Evolutionary conservation across 2,329 filamentous ascomycete species (phyloP), one percentile per base, ranked within the genome.

Genomic region (Aspergillus melleus): DNA sequence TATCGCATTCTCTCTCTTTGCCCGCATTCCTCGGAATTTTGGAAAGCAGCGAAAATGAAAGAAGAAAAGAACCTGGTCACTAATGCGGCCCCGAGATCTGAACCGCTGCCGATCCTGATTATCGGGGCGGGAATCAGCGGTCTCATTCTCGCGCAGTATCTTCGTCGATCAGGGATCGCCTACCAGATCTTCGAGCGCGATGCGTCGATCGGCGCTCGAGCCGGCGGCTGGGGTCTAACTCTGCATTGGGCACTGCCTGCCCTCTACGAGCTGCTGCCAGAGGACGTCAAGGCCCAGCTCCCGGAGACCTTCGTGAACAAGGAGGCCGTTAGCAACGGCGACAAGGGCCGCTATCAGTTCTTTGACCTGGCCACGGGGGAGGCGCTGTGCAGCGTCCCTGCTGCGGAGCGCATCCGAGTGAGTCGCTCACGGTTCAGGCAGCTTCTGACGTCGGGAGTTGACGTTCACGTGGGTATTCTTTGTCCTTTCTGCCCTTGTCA

Each of bases 181-280:
- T 79, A 75, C 53, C 65, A 68, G 44, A 68, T 80, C 52, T 79
- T 77, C 56, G 78, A 80, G 53, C 74, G 74, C 12, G 77, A 79
- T 64, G 64, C 67, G 5, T 77, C 81, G 46, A 75, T 83, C 47
- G 75, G 72, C 58, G 77, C 77, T 29, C 82, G 80, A 32, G 82
- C 74, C 20, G 75, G 79, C 4, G 86, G 86, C 62, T 89, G 86
- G 87, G 87, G 85, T 3, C 75, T 89, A 58, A 88, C 86, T 0
- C 75, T 89, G 58, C 84, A 88, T 68, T 89, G 86, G 86, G 84
- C 83, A 4, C 77, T 88, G 10, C 77, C 81, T 0, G 78, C 77
- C 1, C 74, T 88, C 46, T 77, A 81, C 49, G 68, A 76, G 8
- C 75, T 88, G 22, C 74, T 88, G 29, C 82, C 85, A 0, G 68